Conservation (phyloP, 192 early-diverging fungal species). For the Rhizoclosmatium sp. region DNA sequence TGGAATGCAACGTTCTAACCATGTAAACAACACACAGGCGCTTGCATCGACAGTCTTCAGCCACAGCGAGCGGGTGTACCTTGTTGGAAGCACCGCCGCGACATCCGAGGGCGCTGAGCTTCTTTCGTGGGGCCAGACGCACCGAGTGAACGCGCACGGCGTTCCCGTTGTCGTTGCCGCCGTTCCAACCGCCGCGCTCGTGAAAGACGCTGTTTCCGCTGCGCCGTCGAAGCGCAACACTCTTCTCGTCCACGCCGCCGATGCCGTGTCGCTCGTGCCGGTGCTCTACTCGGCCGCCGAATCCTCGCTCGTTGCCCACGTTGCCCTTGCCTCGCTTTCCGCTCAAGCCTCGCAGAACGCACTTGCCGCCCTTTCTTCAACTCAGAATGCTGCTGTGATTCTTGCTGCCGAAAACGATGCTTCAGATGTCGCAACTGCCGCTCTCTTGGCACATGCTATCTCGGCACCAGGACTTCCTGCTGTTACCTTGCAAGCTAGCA, state of each 20-base stretch:
- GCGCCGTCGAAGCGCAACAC: background rate
- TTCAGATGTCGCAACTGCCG: conserved; percentile 85
- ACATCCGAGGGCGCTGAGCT: conserved; percentile 14
- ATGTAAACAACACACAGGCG: background rate
- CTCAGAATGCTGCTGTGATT: conserved; percentile 76
- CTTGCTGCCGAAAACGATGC: conserved; percentile 76
- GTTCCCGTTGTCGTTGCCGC: background rate
- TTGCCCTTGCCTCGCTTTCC: conserved; percentile 62
- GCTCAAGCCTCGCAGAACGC: conserved; percentile 52
- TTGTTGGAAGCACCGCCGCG: background rate
- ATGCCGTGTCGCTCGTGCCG: background rate
- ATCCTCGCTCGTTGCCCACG: conserved; percentile 44
- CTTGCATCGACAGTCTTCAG: background rate
- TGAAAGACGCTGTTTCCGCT: background rate
- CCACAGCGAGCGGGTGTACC: background rate
- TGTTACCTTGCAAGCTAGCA: background rate
- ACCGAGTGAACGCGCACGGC: conserved; percentile 25
- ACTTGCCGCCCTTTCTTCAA: conserved; percentile 49
- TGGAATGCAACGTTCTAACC: no score
- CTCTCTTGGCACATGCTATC: conserved; percentile 77
- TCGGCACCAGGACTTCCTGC: conserved; percentile 48
- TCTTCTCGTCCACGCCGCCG: background rate
- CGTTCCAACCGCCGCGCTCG: conserved; percentile 35
- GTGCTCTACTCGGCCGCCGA: background rate
- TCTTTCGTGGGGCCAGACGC: conserved; percentile 17